phyloP scores from a whole-genome alignment of 1,284 basidiomycete genomes.

The Schizophyllum commune region DNA sequence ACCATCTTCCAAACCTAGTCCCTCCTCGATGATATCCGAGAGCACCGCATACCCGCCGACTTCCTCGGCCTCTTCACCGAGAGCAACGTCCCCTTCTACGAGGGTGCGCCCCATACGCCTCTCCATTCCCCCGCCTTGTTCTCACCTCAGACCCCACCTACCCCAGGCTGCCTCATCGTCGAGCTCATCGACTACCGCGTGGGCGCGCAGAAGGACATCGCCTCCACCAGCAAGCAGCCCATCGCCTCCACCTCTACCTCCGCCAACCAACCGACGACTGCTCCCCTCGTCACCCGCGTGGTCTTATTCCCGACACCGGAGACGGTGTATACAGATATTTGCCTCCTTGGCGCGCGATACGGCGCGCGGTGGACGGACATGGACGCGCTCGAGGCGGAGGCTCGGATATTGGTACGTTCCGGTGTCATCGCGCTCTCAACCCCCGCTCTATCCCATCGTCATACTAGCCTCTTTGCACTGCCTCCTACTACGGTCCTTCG shows the following conservation, averaged over 20 bases:
- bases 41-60: constrained; percentile 73
- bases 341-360: constrained; percentile 50
- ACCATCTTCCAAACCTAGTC: not conserved
- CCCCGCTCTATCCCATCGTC: not conserved
- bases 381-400: constrained; percentile 64
- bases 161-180: constrained; percentile 69
- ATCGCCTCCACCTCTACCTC: not conserved
- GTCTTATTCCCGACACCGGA: constrained; percentile 69
- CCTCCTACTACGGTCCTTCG: no score
- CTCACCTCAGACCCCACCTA: not conserved
- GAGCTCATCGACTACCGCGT: constrained; percentile 62
- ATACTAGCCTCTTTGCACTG: not conserved
- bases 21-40: constrained; percentile 64
- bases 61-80: constrained; percentile 70
- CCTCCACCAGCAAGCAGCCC: constrained; percentile 33
- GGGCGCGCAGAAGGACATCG: constrained; percentile 37
- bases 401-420: constrained; percentile 55
- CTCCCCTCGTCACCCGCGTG: constrained; percentile 38
- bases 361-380: constrained; percentile 57
- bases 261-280: not conserved
- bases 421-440: not conserved
- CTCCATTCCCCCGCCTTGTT: constrained; percentile 4
- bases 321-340: constrained; percentile 70
- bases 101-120: constrained; percentile 37
- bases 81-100: constrained; percentile 66